A percentile compares a stretch with the other conserved stretches of the same genome.
These are phyloP conservation scores for Curvularia verruculosa DNA, from an alignment of 2,329 filamentous ascomycete genomes.

Conservation along the genomic window DNA sequence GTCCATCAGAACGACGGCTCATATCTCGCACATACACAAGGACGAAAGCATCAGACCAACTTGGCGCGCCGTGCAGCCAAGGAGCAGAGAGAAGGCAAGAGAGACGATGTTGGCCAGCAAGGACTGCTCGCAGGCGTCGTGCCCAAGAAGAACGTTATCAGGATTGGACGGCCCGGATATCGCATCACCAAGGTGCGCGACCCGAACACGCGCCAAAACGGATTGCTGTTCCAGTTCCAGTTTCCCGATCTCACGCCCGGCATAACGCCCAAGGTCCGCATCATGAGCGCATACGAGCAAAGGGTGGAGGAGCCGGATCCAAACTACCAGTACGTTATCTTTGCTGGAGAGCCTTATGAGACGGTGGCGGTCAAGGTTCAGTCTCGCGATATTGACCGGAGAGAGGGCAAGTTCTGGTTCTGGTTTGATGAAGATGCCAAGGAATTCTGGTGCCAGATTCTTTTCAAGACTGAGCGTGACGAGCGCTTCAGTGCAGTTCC, in stretches of 20 bases:
- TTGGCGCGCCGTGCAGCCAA: constrained; percentile 93
- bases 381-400: constrained; percentile 86
- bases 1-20: constrained; percentile 99
- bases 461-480: constrained; percentile 98
- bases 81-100: constrained; percentile 87
- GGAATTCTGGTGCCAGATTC: constrained; percentile 96
- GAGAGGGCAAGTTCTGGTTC: constrained; percentile 85
- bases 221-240: constrained; percentile 92
- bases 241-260: constrained; percentile 86
- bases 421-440: constrained; percentile 96
- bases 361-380: constrained; percentile 97
- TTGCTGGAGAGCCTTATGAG: constrained; percentile 97
- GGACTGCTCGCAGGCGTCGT: constrained; percentile 72
- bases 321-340: constrained; percentile 90
- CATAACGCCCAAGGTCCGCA: constrained; percentile 81
- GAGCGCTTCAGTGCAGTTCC: constrained; percentile 78
- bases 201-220: constrained; percentile 84
- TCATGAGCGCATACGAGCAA: constrained; percentile 98
- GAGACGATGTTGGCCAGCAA: constrained; percentile 70
- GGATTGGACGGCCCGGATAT: constrained; percentile 95
- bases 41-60: constrained; percentile 98
- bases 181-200: constrained; percentile 97
- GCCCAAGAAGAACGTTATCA: constrained; percentile 82
- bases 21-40: constrained; percentile 97
- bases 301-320: constrained; percentile 91